Conservation (phyloP, 1,284 basidiomycete genomes). For the Porogramme epimiltina region DNA sequence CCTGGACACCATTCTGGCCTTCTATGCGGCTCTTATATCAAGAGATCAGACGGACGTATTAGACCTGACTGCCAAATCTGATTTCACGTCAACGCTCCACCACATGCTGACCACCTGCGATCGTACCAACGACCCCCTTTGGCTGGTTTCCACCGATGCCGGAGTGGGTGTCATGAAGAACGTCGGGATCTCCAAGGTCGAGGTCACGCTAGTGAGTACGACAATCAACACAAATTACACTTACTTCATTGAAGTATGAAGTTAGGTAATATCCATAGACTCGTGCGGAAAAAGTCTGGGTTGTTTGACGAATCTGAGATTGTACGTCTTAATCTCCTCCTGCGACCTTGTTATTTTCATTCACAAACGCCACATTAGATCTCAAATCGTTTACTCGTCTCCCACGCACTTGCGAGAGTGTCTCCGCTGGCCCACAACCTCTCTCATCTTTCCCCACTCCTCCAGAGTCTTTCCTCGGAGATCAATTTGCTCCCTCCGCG, state of each 20-base stretch:
- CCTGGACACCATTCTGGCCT: slow-evolving; percentile 57
- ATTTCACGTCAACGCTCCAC: slow-evolving; percentile 46
- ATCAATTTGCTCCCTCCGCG: slow-evolving; percentile 41
- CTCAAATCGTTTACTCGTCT: slow-evolving; percentile 55
- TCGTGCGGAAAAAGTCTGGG: slow-evolving; percentile 48
- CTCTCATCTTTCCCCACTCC: slow-evolving; percentile 34
- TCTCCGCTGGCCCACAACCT: slow-evolving; percentile 39
- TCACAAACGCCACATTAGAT: slow-evolving; percentile 39
- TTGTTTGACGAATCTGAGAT: slow-evolving; percentile 40
- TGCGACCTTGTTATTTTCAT: slow-evolving; percentile 11
- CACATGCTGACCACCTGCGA: slow-evolving; percentile 40
- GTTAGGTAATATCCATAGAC: slow-evolving; percentile 38
- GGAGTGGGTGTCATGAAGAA: slow-evolving; percentile 43
- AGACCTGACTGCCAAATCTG: slow-evolving; percentile 50
- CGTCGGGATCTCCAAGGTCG: slow-evolving; percentile 48
- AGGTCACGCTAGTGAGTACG: slow-evolving; percentile 44
- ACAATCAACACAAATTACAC: not conserved
- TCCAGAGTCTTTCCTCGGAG: slow-evolving; percentile 38
- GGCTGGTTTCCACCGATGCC: slow-evolving; percentile 32
- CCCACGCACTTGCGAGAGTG: slow-evolving; percentile 42
- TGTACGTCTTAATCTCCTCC: slow-evolving; percentile 38
- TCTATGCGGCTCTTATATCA: slow-evolving; percentile 61
- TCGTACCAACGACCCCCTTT: slow-evolving; percentile 48
- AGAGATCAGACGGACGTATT: slow-evolving; percentile 53
- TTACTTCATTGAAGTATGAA: slow-evolving; percentile 9